Evolutionary conservation across 2,329 filamentous ascomycete genomes (phyloP), one percentile per base, ranked within the genome.

Genomic region (Alternaria ventricosa): DNA sequence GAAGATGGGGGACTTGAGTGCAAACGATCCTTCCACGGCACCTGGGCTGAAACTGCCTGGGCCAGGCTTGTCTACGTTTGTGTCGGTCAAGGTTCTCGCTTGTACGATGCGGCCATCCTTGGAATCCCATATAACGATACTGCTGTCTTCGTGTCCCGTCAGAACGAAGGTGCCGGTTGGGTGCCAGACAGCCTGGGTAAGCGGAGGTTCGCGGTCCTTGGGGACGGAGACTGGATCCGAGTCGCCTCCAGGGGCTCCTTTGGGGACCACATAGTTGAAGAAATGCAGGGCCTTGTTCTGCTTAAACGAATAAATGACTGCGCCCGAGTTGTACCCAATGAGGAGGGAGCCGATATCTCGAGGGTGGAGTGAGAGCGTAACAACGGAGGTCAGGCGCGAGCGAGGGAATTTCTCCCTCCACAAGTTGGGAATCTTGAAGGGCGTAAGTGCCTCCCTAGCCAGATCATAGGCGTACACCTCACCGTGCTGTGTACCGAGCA

Each of bases 401-500:
- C 87, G 87, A 0, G 92, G 89, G 68, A 93, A 91, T 64, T 86
- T 86, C 67, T 92, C 88, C 55, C 85, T 85, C 95, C 95, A 98
- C 61, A 97, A 88, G 77, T 97, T 97, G 12, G 93, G 91, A 56
- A 99, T 88, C 61, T 88, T 89, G 79, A 97, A 94, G 1, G 90
- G 88, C 13, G 93, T 89, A 63, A 96, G 82, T 28, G 85, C 85
- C 75, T 93, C 89, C 63, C 94, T 87, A 75, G 98, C 96, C 60
- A 99, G 85, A 78, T 99, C 96, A 77, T 95, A 99, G n/a, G 93
- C 93, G 63, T 95, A 86, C 11, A 98, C 85, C 61, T 98, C 94
- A 64, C 95, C 94, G 74, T 87, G 92, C 67, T 92, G 89, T 66
- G 94, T 83, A 12, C 94, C 96, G 47, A 98, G 84, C 65, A 99